Conservation (phyloP, 75 land plant species). For the Azolla pinnata region DNA sequence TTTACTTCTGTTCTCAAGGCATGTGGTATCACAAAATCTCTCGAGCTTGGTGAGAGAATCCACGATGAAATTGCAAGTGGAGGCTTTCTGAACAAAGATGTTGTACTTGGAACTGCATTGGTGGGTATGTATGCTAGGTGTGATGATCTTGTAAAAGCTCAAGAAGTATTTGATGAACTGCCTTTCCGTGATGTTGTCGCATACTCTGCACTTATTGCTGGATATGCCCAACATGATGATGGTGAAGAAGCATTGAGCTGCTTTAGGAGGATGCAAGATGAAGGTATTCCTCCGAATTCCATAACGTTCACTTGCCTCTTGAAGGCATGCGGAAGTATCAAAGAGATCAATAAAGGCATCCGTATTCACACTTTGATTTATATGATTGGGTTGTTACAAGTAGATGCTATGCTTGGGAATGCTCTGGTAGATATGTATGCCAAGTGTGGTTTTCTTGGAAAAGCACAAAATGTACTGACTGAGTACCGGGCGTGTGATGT, state of each 20-base stretch:
- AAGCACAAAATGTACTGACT: no score
- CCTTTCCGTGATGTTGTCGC: constrained; percentile 9
- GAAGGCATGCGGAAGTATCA: constrained; percentile 31
- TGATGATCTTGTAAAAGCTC: constrained; percentile 12
- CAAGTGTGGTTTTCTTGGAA: no score
- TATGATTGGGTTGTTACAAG: no score
- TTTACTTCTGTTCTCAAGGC: constrained; percentile 12
- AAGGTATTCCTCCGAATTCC: constrained; percentile 8
- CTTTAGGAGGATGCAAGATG: constrained; percentile 8
- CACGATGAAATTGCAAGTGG: constrained; percentile 7
- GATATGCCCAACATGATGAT: constrained; percentile 14
- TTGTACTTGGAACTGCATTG: constrained; percentile 9
- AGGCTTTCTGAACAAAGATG: not conserved
- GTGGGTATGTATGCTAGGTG: constrained; percentile 12
- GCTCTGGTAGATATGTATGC: no score
- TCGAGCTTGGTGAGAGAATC: constrained; percentile 21
- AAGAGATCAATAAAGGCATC: constrained; percentile 30
- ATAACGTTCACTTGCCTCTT: constrained; percentile 12
- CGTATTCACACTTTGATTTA: constrained; percentile 42
- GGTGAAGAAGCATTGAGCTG: constrained; percentile 5
- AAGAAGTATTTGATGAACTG: constrained; percentile 8
- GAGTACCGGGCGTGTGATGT: no score
- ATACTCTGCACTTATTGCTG: constrained; percentile 21
- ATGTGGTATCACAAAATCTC: constrained; percentile 10
- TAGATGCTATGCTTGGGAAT: no score